These are phyloP conservation scores for Aurinia saxatilis DNA, from an alignment of 345 rosid species.

Conservation along the genomic window DNA sequence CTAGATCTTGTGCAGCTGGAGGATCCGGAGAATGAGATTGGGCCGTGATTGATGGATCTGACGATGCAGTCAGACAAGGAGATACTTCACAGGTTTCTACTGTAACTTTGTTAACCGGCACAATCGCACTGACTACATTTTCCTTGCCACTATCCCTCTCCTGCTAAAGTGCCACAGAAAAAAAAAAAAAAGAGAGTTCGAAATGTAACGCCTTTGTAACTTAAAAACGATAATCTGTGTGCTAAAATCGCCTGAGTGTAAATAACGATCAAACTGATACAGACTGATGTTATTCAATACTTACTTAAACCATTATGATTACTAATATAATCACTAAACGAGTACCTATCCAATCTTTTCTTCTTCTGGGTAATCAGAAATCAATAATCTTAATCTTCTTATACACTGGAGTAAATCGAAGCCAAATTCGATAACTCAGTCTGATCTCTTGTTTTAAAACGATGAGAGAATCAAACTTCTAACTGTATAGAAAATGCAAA, in stretches of 20 bases:
- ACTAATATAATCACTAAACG: too few species aligned
- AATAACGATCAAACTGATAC: neutral
- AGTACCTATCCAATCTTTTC: neutral
- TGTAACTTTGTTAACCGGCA: too few species aligned
- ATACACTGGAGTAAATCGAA: neutral
- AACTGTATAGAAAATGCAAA: neutral
- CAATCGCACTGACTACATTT: too few species aligned
- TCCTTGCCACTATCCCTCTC: slow-evolving; percentile 23
- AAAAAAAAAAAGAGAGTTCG: too few species aligned
- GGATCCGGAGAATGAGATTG: slow-evolving; percentile 20
- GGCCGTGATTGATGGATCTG: slow-evolving; percentile 8
- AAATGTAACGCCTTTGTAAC: neutral
- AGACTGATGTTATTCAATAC: neutral
- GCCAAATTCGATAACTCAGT: neutral
- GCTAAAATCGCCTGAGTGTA: neutral
- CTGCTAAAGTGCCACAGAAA: slow-evolving; percentile 16
- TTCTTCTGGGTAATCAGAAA: neutral
- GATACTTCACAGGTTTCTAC: slow-evolving; percentile 32
- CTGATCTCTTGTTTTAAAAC: neutral
- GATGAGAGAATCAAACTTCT: neutral
- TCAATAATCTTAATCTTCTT: neutral
- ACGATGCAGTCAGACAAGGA: slow-evolving; percentile 15
- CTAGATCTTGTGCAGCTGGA: slow-evolving; percentile 44
- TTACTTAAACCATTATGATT: neutral
- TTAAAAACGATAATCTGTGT: neutral